Conservation (phyloP, 306 rosid species). For the Citrullus amarus region DNA sequence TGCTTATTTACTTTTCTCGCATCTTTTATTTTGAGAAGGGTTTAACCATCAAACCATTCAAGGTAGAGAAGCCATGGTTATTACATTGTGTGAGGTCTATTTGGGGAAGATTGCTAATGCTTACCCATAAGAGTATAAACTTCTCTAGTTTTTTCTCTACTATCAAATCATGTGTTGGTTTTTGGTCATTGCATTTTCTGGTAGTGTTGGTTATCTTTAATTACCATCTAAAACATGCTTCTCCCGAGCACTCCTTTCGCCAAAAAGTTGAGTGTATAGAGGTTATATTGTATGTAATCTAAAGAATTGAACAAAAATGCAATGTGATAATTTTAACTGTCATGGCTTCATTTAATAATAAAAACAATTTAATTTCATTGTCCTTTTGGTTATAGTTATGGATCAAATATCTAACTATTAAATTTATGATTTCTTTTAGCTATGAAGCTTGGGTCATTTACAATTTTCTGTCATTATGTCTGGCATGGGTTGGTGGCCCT, state of each 20-base stretch:
- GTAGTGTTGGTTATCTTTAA: neutral
- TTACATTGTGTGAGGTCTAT: neutral
- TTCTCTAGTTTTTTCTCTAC: neutral
- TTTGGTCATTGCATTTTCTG: neutral
- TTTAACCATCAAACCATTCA: neutral
- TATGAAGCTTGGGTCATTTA: constrained; percentile 99
- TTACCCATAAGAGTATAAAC: neutral
- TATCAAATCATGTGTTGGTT: neutral
- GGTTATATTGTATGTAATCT: neutral
- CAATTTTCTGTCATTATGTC: constrained; percentile 76
- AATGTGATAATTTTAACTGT: neutral
- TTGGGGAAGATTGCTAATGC: neutral
- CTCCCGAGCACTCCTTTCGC: neutral
- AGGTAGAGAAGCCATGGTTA: neutral
- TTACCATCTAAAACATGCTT: neutral
- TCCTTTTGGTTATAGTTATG: neutral
- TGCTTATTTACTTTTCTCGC: neutral
- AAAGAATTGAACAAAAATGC: neutral
- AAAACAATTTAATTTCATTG: neutral
- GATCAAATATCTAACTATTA: neutral
- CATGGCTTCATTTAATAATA: neutral
- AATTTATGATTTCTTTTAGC: constrained; percentile 34
- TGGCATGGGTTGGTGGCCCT: constrained; percentile 99
- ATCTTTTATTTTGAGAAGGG: neutral
- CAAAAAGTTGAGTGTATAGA: neutral